Conservation (phyloP, 768 basidiomycete genomes). For the Phylloporus scabripes region DNA sequence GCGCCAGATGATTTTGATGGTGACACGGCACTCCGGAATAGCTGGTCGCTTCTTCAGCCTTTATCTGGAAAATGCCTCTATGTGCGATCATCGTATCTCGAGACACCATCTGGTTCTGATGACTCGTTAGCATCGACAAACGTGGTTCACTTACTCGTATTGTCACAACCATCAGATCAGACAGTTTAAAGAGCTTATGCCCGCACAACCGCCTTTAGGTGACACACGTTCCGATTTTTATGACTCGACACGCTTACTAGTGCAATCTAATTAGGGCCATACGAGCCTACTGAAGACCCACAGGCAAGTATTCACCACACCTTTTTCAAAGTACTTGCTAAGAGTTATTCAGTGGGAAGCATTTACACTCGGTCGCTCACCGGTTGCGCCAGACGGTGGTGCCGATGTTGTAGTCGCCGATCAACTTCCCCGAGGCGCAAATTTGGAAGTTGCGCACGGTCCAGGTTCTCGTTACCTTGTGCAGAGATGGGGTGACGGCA, state of each 20-base stretch:
- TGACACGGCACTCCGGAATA: slow-evolving; percentile 63
- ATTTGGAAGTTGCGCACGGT: slow-evolving; percentile 70
- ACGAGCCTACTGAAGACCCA: slow-evolving; percentile 81
- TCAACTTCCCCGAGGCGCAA: slow-evolving; percentile 55
- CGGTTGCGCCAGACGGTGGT: slow-evolving; percentile 50
- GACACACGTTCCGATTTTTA: slow-evolving; percentile 25
- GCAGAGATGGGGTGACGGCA: slow-evolving; percentile 89
- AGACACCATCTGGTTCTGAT: slow-evolving; percentile 27
- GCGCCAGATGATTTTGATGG: slow-evolving; percentile 49
- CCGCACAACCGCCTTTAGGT: slow-evolving; percentile 65
- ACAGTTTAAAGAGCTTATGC: slow-evolving; percentile 85
- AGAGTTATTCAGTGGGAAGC: slow-evolving; percentile 57
- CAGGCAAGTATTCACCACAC: slow-evolving; percentile 46
- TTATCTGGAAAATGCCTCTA: slow-evolving; percentile 80
- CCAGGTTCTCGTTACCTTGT: slow-evolving; percentile 88
- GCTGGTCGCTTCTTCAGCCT: slow-evolving; percentile 79
- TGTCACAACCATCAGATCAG: slow-evolving; percentile 94
- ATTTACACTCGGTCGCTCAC: slow-evolving; percentile 72
- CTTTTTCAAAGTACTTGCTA: slow-evolving; percentile 21
- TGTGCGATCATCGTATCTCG: slow-evolving; percentile 48
- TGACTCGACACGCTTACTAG: slow-evolving; percentile 17
- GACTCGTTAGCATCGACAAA: slow-evolving; percentile 63
- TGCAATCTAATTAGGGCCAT: slow-evolving; percentile 45
- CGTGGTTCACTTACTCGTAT: slow-evolving; percentile 97
- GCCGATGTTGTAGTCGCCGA: slow-evolving; percentile 64